These are phyloP conservation scores for Lasiodiplodia citricola DNA, from an alignment of 2,329 filamentous ascomycete species.

Conservation along the genomic window DNA sequence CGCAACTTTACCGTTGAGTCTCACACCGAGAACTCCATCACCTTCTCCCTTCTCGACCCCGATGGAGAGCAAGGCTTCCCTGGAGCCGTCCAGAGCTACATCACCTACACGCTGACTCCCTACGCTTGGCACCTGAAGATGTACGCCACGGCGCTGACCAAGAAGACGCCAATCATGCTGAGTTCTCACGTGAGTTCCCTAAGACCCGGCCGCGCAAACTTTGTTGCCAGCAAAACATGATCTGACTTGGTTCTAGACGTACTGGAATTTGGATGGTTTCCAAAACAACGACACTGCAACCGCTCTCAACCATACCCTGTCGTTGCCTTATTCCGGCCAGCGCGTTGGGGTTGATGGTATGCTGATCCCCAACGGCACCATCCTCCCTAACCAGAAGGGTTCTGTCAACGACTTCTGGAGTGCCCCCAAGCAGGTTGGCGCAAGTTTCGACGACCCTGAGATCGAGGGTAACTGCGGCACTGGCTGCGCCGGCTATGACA, in stretches of 20 bases:
- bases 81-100: constrained; percentile 73
- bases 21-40: constrained; percentile 70
- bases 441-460: constrained; percentile 67
- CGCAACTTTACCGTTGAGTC: constrained; percentile 78
- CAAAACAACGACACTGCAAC: constrained; percentile 71
- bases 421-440: constrained; percentile 76
- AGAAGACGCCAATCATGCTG: constrained; percentile 84
- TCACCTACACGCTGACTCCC: constrained; percentile 73
- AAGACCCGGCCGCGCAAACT: background rate
- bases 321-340: constrained; percentile 74
- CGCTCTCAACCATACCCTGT: constrained; percentile 73
- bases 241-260: constrained; percentile 57
- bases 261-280: constrained; percentile 85
- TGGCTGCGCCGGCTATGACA: constrained; percentile 86
- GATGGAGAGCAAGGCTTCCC: constrained; percentile 80
- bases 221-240: background rate
- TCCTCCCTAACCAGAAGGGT: constrained; percentile 69
- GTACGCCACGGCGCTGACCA: constrained; percentile 70
- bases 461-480: constrained; percentile 77
- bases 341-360: constrained; percentile 68
- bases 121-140: constrained; percentile 76
- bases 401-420: constrained; percentile 85
- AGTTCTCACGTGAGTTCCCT: constrained; percentile 66
- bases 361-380: constrained; percentile 58
- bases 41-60: constrained; percentile 74